Base-by-base conservation (phyloP, 805 yeast genomes). In the Wickerhamiella domercqiae region DNA sequence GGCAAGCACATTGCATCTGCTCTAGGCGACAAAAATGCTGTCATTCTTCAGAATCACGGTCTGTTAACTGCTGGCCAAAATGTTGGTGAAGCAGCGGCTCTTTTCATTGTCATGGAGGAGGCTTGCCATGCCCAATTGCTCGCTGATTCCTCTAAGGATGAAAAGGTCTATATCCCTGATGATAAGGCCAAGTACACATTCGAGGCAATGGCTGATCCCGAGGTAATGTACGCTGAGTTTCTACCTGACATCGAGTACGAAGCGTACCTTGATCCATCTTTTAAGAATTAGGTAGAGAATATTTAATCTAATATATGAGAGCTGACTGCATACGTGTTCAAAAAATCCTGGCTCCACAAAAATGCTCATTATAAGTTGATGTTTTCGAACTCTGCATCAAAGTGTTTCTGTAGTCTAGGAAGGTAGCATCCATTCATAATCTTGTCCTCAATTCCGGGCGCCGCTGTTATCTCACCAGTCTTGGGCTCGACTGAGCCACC, bases 11-110 rank as follows among this genome's bases (percentile, higher is more conserved):
- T 78, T 39, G 83, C 84, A 4, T 54, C 57, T 22, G 74, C 80
- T 1, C 55, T 75, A 21, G 82, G 81, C 5, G 47, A 59, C 24
- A 59, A 66, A 39, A 67, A 68, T 45, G 72, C 67, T 15, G 65
- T 72, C 34, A 73, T 78, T 45, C 59, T 78, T 46, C 78, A 70
- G 53, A 78, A 78, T 61, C 87, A 78, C 53, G 86, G 87, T 21
- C 63, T 77, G 24, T 54, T 78, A 47, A 77, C 84, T 2, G 77
- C 72, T 4, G 87, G 86, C 19, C 45, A 56, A 28, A 76, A 81
- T 4, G 75, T 77, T 9, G 84, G 75, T 49, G 84, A 75, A 56
- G 84, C 86, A 7, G 82, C 82, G 2, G 71, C 69, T 51, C 52
- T 75, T 40, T 78, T 69, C 56, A 64, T 73, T 1, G 53, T 73